A percentile compares a stretch with the other conserved stretches of the same genome.
These are phyloP conservation scores for Acacia pycnantha DNA, from an alignment of 331 rosid species.

Conservation along the genomic window DNA sequence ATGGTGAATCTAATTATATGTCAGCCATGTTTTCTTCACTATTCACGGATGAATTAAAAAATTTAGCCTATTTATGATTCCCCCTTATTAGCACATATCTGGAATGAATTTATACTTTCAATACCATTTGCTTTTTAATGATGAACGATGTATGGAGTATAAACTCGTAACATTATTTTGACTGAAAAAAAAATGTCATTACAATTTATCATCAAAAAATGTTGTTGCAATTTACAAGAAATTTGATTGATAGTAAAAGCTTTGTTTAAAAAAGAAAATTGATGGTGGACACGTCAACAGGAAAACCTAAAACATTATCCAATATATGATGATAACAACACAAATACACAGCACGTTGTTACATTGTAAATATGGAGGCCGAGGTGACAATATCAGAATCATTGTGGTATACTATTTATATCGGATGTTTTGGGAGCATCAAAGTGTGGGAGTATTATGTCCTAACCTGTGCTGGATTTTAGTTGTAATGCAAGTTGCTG, in stretches of 20 bases:
- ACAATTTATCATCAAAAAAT: no score
- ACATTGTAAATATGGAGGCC: not conserved
- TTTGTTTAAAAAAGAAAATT: not conserved
- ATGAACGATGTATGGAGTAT: not conserved
- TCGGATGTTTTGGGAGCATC: constrained; percentile 1
- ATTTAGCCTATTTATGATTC: not conserved
- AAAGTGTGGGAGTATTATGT: constrained; percentile 1
- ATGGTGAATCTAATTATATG: not conserved
- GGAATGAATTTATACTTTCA: not conserved
- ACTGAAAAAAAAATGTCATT: not conserved
- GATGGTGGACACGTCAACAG: not conserved
- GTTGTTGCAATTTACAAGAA: not conserved
- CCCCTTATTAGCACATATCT: not conserved
- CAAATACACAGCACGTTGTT: not conserved
- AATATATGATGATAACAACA: not conserved
- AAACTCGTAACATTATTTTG: not conserved
- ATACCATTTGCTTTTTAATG: not conserved
- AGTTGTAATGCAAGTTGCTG: constrained; percentile 2
- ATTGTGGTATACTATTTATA: not conserved
- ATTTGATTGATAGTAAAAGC: not conserved
- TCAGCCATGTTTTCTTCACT: constrained; percentile 16
- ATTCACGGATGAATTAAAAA: constrained; percentile 5
- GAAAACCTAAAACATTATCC: not conserved
- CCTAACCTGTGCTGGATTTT: constrained; percentile 11
- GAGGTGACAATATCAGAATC: not conserved